phyloP scores from a whole-genome alignment of 129 eudicot species.

The Lactuca sativa region DNA sequence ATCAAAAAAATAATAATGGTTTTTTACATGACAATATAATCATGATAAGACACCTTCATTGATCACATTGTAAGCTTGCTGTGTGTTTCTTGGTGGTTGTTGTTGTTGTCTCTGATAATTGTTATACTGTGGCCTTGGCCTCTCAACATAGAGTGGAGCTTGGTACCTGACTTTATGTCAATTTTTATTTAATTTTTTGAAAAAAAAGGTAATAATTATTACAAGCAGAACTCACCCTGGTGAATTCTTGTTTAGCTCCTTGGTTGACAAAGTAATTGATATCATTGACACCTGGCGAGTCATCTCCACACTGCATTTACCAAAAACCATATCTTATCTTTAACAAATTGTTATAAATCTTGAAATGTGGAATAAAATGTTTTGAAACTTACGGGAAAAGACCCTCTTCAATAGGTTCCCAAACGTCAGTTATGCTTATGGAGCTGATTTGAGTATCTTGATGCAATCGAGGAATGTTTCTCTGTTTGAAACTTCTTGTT shows the following conservation, averaged over 20 bases:
- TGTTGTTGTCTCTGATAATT: slow-evolving; percentile 48
- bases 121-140: slow-evolving; percentile 58
- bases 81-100: slow-evolving; percentile 68
- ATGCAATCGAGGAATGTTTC: slow-evolving; percentile 72
- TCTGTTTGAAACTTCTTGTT: slow-evolving; percentile 46
- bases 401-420: slow-evolving; percentile 97
- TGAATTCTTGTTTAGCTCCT: slow-evolving; percentile 87
- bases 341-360: slow-evolving; percentile 5
- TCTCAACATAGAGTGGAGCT: slow-evolving; percentile 72
- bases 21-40: not conserved
- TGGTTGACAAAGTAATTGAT: slow-evolving; percentile 78
- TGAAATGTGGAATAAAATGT: slow-evolving; percentile 2
- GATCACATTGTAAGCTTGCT: slow-evolving; percentile 46
- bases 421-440: slow-evolving; percentile 78
- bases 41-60: slow-evolving; percentile 51
- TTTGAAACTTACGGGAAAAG: slow-evolving; percentile 74
- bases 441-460: slow-evolving; percentile 88
- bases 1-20: not conserved
- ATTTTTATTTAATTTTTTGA: no score
- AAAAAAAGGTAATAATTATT: not conserved
- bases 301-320: slow-evolving; percentile 80
- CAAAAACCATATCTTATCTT: slow-evolving; percentile 21
- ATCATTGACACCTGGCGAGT: slow-evolving; percentile 95
- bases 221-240: slow-evolving; percentile 64
- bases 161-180: slow-evolving; percentile 61